These are phyloP conservation scores for Kodamaea hsintzibuensis DNA, from an alignment of 805 yeast species.

Conservation along the genomic window DNA sequence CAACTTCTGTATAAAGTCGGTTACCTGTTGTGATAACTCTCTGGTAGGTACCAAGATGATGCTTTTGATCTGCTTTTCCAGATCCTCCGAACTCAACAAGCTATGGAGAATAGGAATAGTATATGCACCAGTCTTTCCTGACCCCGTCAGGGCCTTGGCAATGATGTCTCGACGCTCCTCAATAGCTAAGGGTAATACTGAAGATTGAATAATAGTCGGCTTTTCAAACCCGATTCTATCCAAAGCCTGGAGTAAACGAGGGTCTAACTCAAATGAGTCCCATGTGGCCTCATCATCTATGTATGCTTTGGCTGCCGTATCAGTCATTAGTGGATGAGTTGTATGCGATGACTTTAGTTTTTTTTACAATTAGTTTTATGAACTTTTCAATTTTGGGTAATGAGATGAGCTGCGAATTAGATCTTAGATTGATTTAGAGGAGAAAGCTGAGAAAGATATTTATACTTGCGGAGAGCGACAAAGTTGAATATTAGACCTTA, in stretches of 20 bases:
- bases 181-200: slow-evolving; percentile 88
- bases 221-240: slow-evolving; percentile 74
- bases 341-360: slow-evolving; percentile 11
- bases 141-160: slow-evolving; percentile 93
- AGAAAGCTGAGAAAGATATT: neutral
- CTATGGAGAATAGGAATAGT: slow-evolving; percentile 82
- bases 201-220: slow-evolving; percentile 89
- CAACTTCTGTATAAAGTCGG: slow-evolving; percentile 65
- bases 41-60: slow-evolving; percentile 89
- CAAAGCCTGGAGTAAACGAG: slow-evolving; percentile 81
- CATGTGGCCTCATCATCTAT: slow-evolving; percentile 71
- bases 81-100: slow-evolving; percentile 48
- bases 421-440: neutral
- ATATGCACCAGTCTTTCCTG: slow-evolving; percentile 94
- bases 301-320: slow-evolving; percentile 53
- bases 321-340: slow-evolving; percentile 10
- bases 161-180: slow-evolving; percentile 89
- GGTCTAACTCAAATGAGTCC: slow-evolving; percentile 76
- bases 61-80: slow-evolving; percentile 44
- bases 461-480: too few relatives aligned
- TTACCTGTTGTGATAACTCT: slow-evolving; percentile 86
- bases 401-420: slow-evolving; percentile 3
- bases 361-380: neutral
- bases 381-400: neutral
- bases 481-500: too few relatives aligned